Evolutionary conservation across 208 protist species (phyloP).

Genomic region (Acanthamoeba divionensis): DNA sequence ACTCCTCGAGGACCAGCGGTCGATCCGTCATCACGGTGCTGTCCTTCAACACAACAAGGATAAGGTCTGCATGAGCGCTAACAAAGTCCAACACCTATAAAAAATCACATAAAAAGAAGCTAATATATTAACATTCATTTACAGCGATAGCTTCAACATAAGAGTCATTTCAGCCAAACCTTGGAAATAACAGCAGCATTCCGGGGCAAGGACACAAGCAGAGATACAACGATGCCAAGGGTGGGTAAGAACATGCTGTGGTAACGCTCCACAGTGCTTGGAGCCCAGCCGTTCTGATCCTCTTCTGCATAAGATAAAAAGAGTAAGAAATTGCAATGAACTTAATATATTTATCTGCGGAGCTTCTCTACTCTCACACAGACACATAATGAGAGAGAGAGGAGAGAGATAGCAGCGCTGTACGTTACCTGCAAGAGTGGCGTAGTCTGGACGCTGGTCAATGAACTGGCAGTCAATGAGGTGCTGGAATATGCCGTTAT

Average conservation of each 20-base stretch:
- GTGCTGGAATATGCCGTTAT: constrained; percentile 36
- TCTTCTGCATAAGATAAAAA: constrained; percentile 5
- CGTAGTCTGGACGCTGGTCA: constrained; percentile 45
- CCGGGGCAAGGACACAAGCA: constrained; percentile 46
- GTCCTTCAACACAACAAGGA: constrained; percentile 27
- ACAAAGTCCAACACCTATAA: constrained; percentile 42
- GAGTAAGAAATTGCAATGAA: background rate
- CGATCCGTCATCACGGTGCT: background rate
- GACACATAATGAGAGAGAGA: background rate
- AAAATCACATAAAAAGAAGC: background rate
- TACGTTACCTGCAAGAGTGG: background rate
- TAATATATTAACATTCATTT: background rate
- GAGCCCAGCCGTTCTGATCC: constrained; percentile 16
- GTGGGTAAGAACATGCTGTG: constrained; percentile 38
- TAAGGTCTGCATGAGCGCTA: background rate
- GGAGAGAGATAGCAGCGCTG: background rate
- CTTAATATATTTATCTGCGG: background rate
- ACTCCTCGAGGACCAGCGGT: constrained; percentile 13
- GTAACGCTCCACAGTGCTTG: background rate
- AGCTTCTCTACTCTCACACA: background rate
- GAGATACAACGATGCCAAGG: constrained; percentile 19
- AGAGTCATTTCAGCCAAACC: background rate
- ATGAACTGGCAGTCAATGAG: constrained; percentile 37
- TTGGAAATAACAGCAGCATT: constrained; percentile 6
- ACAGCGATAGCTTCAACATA: background rate